These are phyloP conservation scores for Microstegium vimineum DNA, from an alignment of 176 grass and related monocot species.

Conservation along the genomic window DNA sequence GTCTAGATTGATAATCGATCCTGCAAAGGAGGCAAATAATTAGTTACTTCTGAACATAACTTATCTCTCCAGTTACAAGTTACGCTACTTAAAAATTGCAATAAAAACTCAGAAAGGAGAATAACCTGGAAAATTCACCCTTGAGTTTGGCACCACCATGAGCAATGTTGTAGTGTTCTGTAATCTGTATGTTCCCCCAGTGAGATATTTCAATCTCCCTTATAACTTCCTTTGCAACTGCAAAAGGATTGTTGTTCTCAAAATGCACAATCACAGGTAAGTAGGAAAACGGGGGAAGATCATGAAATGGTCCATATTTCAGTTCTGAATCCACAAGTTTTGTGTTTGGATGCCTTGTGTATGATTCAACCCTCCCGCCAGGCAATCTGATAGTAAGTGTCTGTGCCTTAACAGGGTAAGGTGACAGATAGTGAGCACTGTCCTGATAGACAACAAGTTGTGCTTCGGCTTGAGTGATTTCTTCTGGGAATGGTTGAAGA, in stretches of 20 bases:
- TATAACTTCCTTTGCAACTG: constrained; percentile 77
- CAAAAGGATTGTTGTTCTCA: constrained; percentile 97
- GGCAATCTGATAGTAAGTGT: constrained; percentile 84
- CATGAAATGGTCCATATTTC: constrained; percentile 82
- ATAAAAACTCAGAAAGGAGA: constrained; percentile 15
- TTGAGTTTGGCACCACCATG: constrained; percentile 90
- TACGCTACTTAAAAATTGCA: background rate
- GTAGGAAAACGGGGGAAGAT: constrained; percentile 73
- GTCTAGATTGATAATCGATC: constrained; percentile 89
- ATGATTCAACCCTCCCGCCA: constrained; percentile 85
- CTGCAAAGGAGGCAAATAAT: constrained; percentile 45
- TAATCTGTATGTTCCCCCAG: constrained; percentile 92
- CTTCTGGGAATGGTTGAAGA: constrained; percentile 91
- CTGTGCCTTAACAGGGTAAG: constrained; percentile 81
- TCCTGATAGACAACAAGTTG: constrained; percentile 96
- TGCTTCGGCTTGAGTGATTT: constrained; percentile 88
- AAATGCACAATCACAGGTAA: constrained; percentile 73
- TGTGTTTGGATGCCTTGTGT: constrained; percentile 72
- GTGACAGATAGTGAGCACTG: constrained; percentile 71
- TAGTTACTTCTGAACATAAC: background rate
- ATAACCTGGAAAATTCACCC: constrained; percentile 93
- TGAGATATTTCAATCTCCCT: constrained; percentile 97
- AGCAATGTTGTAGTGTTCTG: constrained; percentile 80
- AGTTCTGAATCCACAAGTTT: constrained; percentile 76
- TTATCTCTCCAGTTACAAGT: background rate